A percentile compares a stretch with the other conserved stretches of the same genome.
Conservation (phyloP, 2,329 filamentous ascomycete genomes). For the Hymenoscyphus fraxineus region DNA sequence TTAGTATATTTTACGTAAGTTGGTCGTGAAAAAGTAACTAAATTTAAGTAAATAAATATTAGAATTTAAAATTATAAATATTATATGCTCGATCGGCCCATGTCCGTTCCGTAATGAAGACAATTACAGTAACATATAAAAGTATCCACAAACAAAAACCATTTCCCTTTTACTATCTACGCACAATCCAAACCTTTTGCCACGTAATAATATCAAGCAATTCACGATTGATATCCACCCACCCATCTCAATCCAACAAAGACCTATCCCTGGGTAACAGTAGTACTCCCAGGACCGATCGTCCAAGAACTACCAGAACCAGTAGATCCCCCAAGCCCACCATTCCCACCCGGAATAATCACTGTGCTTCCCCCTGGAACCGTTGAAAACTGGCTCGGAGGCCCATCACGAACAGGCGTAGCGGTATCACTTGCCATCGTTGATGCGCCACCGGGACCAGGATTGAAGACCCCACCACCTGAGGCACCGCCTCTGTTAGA, state of each 20-base stretch:
- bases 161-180: too few relatives aligned
- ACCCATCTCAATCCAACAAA: not conserved
- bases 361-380: constrained; percentile 9
- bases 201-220: not conserved
- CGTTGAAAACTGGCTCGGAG: constrained; percentile 4
- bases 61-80: too few relatives aligned
- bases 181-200: too few relatives aligned
- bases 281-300: constrained; percentile 8
- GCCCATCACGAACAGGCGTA: not conserved
- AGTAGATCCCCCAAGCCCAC: not conserved
- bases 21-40: too few relatives aligned
- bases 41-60: too few relatives aligned
- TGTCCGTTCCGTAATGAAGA: too few relatives aligned
- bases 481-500: constrained; percentile 6
- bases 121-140: too few relatives aligned
- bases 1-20: too few relatives aligned
- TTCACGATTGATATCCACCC: not conserved
- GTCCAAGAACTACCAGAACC: constrained; percentile 4
- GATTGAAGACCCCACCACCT: constrained; percentile 9
- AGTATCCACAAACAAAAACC: too few relatives aligned
- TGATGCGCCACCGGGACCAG: constrained; percentile 3
- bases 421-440: not conserved
- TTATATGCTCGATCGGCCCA: too few relatives aligned
- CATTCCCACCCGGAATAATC: not conserved
- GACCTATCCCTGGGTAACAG: constrained; percentile 4